Conservation (phyloP, 163 green algal genomes). For the Scenedesmus sp. region DNA sequence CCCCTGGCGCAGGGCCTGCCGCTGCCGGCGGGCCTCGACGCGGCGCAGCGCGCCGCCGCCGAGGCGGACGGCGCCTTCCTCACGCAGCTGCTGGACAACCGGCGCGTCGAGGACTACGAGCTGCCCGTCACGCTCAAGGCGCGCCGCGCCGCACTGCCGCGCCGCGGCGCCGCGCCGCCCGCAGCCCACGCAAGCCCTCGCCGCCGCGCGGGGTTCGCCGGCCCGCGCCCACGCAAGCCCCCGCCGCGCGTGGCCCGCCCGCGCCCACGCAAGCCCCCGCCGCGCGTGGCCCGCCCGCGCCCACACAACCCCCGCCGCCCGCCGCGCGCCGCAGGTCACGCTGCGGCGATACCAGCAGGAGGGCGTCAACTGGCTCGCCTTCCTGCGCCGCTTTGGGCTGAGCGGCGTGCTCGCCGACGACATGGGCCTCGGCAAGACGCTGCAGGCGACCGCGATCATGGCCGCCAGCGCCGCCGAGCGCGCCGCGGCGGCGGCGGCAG, state of each 20-base stretch:
- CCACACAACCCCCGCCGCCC: too few relatives aligned
- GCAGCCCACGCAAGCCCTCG: too few relatives aligned
- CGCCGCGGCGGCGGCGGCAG: slow-evolving; percentile 3
- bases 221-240: too few relatives aligned
- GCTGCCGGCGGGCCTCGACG: slow-evolving; percentile 68
- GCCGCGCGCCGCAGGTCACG: slow-evolving; percentile 38
- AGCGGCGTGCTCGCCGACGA: slow-evolving; percentile 97
- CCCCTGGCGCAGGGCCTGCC: slow-evolving; percentile 82
- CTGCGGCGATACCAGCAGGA: slow-evolving; percentile 95
- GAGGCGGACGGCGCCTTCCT: slow-evolving; percentile 81
- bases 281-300: too few relatives aligned
- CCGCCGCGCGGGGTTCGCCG: too few relatives aligned
- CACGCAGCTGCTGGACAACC: slow-evolving; percentile 91
- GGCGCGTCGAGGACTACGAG: slow-evolving; percentile 70
- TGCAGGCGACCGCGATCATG: slow-evolving; percentile 88
- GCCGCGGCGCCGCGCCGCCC: background rate
- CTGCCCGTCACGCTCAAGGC: slow-evolving; percentile 56
- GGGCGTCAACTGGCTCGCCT: slow-evolving; percentile 98
- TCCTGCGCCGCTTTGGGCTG: slow-evolving; percentile 93
- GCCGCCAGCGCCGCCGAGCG: slow-evolving; percentile 56
- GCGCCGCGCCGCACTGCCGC: background rate
- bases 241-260: too few relatives aligned
- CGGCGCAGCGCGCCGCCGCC: slow-evolving; percentile 57
- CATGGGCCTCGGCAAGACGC: slow-evolving; percentile 93
- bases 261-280: too few relatives aligned